A percentile compares a stretch with the other conserved stretches of the same genome.
phyloP scores from a whole-genome alignment of 305 asterid species.

The Stenogyne calaminthoides region DNA sequence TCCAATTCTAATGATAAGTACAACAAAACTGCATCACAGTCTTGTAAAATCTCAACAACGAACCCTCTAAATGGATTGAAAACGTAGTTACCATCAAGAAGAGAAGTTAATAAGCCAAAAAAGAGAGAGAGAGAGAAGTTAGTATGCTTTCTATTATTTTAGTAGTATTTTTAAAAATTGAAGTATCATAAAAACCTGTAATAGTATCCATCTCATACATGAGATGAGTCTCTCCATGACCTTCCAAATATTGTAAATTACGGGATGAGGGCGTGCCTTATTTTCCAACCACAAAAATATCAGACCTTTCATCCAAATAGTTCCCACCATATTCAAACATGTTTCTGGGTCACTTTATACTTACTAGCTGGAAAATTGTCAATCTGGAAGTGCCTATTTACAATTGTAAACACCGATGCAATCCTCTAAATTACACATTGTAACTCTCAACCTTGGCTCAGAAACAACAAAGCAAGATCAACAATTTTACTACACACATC shows the following conservation, averaged over 20 bases:
- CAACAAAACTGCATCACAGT: no score
- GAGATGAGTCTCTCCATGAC: not conserved
- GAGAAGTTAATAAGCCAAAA: no score
- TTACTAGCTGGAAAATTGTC: not conserved
- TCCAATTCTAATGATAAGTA: no score
- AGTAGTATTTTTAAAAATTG: no score
- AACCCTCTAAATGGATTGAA: no score
- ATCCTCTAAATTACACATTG: not conserved
- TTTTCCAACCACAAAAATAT: not conserved
- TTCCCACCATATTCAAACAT: not conserved
- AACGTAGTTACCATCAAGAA: no score
- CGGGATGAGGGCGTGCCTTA: not conserved
- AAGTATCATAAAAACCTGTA: not conserved
- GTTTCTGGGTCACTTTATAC: not conserved
- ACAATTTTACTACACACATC: not conserved
- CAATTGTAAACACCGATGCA: not conserved
- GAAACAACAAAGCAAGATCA: not conserved
- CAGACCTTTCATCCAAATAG: not conserved
- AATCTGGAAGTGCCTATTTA: not conserved
- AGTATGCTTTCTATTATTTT: no score
- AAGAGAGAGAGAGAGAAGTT: no score
- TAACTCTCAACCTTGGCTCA: not conserved
- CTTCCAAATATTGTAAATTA: not conserved
- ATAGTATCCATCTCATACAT: not conserved
- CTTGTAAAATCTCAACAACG: no score